These are phyloP conservation scores for Sporothrix curviconia DNA, from an alignment of 2,329 filamentous ascomycete species.

Conservation along the genomic window DNA sequence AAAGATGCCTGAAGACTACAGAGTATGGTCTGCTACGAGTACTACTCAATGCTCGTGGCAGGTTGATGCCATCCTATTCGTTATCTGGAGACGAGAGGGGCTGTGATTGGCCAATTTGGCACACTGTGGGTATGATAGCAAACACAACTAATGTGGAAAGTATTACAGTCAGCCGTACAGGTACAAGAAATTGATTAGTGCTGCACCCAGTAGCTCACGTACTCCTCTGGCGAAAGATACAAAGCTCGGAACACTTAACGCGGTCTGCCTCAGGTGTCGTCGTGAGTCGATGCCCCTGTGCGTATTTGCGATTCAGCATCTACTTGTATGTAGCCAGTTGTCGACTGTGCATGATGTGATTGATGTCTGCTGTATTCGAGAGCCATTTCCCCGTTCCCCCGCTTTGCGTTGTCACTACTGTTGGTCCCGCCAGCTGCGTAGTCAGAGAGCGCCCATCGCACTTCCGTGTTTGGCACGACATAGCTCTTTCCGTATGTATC, in stretches of 20 bases:
- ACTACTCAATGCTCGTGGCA: constrained; percentile 31
- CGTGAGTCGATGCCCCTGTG: not conserved
- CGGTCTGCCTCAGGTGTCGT: no score
- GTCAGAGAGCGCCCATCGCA: no score
- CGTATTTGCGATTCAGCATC: not conserved
- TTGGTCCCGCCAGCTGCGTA: no score
- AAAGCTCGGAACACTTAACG: no score
- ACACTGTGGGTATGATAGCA: not conserved
- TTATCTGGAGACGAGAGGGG: constrained; percentile 11
- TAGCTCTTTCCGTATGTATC: no score
- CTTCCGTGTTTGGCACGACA: no score
- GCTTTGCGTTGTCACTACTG: not conserved
- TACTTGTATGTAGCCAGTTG: not conserved
- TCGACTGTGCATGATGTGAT: not conserved
- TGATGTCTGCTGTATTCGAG: not conserved
- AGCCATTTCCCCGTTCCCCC: not conserved
- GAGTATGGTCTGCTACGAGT: no score
- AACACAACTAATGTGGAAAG: not conserved
- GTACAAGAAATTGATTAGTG: not conserved
- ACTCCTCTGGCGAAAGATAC: no score
- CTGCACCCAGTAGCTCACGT: not conserved
- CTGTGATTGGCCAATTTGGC: constrained; percentile 10
- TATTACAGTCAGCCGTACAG: not conserved
- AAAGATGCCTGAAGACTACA: no score
- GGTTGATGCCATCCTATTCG: constrained; percentile 34